Base-by-base conservation (phyloP, 768 basidiomycete species). In the Xerocomellus chrysenteron region DNA sequence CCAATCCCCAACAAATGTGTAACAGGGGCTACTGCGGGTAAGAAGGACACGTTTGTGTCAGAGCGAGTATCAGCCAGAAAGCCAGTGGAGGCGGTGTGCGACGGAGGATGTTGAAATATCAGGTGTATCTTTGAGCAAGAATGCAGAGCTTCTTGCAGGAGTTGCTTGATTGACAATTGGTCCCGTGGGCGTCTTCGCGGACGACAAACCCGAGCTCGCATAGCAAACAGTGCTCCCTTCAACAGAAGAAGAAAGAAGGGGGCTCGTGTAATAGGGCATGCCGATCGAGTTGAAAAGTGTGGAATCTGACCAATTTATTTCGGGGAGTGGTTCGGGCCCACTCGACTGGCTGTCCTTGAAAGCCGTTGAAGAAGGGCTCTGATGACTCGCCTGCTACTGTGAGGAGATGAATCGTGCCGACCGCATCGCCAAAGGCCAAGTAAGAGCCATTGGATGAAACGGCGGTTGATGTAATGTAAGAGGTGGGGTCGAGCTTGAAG, bases 171-270 rank as follows among this genome's bases (percentile, higher is more conserved):
- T 98, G 96, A 65, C 96, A 98, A 63, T 99, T 98, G 19, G 82
- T 91, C 0, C 97, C 97, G 39, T 79, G 80, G 0, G 97, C 96
- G 66, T 98, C 95, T 71, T 96, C 93, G 36, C 93, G 82, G 55
- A 87, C 88, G 26, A 96, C 82, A 66, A 98, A 98, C 2, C 96
- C 97, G 28, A 96, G 78, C 71, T 99, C 96, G 71, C 97, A 98
- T 0, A 98, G 75, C 10, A 98, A 76, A 70, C 96, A 99, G 68
- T 98, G 89, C 65, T 99, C 96, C 60, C 88, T 81, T 32, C 82
- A 82, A 70, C 97, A 98, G 50, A 3, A 57, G 16, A 51, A 33
- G 16, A 28, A 14, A 0, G 43, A 28, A 5, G 26, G 26, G 26
- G 79, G 0, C 75, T 76, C 37, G 83, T 78, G 69, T 97, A 97